Base-by-base conservation (phyloP, 129 eudicot genomes). In the Arctium minus region DNA sequence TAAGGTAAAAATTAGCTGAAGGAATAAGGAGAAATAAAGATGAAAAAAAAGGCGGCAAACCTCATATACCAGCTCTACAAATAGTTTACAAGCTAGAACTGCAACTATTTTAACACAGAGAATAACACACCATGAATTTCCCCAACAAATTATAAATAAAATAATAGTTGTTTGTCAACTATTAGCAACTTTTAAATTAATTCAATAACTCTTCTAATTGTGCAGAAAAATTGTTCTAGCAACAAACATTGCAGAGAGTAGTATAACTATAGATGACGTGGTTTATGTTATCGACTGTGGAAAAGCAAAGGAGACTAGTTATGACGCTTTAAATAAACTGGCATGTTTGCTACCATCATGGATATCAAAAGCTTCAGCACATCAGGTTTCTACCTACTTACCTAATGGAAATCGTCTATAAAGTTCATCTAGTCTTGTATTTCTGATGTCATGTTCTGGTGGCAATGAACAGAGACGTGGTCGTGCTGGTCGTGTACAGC, bases 331-430 rank as follows among this genome's bases (percentile, higher is more conserved):
- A 35, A 96, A 96, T 83, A 96, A 96, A 84, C 88, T 93, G 75
- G 99, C 99, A 33, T 93, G 98, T 77, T 78, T 96, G 53, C 82
- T 96, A 72, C 99, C 99, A 62, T 93, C 99, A 48, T 96, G 99
- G 99, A 96, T 96, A 75, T 96, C 99, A 62, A 92, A 96, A 90
- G 99, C 99, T 84, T 96, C 99, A 64, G 97, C 99, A n/a, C 99
- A 92, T 83, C 99, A 96, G 99, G 99, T 93, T 77, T 80, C 22
- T 74, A 77, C 60, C 1, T 38, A 27, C 50, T 60, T 75, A 12
- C 67, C 2, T 8, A 4, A 69, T 6, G 62, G 38, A 15, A 50
- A 33, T 7, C 48, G 46, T 48, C 15, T 31, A 5, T 31, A 31
- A 11, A 13, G 65, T 67, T 8, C 3, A 40, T 56, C 35, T 22